Percentiles rank a stretch among this genome's conserved stretches.
phyloP scores from a whole-genome alignment of 2,329 filamentous ascomycete species.

The Pseudocercospora eumusae region DNA sequence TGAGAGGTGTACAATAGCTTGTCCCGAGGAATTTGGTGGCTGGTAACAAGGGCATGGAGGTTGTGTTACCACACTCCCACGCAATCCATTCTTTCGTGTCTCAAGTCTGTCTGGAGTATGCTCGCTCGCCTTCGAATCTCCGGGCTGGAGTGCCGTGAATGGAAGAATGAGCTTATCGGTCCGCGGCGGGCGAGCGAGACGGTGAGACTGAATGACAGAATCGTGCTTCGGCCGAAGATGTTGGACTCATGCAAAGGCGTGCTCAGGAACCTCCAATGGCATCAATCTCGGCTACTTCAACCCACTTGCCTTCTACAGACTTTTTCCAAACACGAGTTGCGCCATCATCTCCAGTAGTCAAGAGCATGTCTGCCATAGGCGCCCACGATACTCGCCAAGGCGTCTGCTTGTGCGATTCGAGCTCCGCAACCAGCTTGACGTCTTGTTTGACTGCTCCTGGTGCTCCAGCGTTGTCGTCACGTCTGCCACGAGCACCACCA shows the following conservation, averaged over 20 bases:
- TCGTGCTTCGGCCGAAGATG: neutral
- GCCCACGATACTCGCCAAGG: constrained; percentile 75
- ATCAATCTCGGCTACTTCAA: constrained; percentile 53
- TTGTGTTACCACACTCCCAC: constrained; percentile 13
- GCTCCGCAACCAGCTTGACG: constrained; percentile 63
- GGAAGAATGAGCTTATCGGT: neutral
- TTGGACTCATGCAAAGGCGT: neutral
- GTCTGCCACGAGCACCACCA: constrained; percentile 51
- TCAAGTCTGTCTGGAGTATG: neutral
- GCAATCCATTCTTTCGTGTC: constrained; percentile 10
- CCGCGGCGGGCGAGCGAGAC: neutral
- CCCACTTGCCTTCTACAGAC: constrained; percentile 50
- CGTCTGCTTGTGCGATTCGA: constrained; percentile 67
- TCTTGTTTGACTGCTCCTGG: constrained; percentile 68
- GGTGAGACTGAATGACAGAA: neutral
- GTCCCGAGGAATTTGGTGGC: constrained; percentile 14
- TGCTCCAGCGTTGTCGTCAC: constrained; percentile 55
- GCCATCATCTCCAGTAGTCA: constrained; percentile 76
- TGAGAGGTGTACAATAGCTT: constrained; percentile 12
- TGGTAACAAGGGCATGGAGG: constrained; percentile 14
- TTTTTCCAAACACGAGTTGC: constrained; percentile 55
- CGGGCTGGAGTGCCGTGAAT: neutral
- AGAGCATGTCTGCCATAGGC: constrained; percentile 64
- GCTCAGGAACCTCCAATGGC: constrained; percentile 25
- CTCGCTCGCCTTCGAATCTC: neutral